Evolutionary conservation across 2,329 filamentous ascomycete genomes (phyloP), one percentile per base, ranked within the genome.

Genomic region (Knoxdaviesia proteae): DNA sequence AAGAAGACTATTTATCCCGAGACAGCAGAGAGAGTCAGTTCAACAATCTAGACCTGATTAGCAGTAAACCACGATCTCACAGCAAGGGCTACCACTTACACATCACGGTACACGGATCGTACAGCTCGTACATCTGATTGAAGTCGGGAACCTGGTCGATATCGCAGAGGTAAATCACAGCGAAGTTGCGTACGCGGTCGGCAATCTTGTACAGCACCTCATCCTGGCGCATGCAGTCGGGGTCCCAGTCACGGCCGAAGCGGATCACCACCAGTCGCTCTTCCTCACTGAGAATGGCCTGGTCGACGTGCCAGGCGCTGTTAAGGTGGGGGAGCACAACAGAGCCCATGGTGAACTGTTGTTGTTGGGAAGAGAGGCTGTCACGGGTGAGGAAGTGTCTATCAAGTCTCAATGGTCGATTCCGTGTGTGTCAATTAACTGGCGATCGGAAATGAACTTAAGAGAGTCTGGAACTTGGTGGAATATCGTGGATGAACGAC

Each of bases 291-390:
- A 84, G 77, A 56, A 94, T 94, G 49, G 87, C 86, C 63, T 96
- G 87, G 67, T 96, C 90, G 55, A 98, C 90, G 61, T 98, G 90
- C 90, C 88, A 98, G 59, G 84, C 90, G 37, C 82, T 87, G 52
- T 74, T 74, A 39, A 98, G 72, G 61, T 96, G 88, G 39, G 88
- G 88, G 42, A 98, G 76, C 41, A 93, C 82, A 48, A 94, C 82
- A 53, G 86, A 94, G 53, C 86, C 84, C 69, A 73, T 73, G 47
- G 29, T 48, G 34, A 8, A 10, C 20, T 20, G 3, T 2, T 20
- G 20, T 20, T 20, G 20, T 20, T 20, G 20, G 20, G 20, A 20
- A 3, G 20, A 20, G 20, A 20, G 20, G 20, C 3, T 20, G 20
- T 20, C 20, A 20, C 20, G 20, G 20, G 20, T 20, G 20, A 20